Percentiles rank a stretch among this genome's conserved stretches.
phyloP scores from a whole-genome alignment of 768 basidiomycete species.

The Inosperma sp. region DNA sequence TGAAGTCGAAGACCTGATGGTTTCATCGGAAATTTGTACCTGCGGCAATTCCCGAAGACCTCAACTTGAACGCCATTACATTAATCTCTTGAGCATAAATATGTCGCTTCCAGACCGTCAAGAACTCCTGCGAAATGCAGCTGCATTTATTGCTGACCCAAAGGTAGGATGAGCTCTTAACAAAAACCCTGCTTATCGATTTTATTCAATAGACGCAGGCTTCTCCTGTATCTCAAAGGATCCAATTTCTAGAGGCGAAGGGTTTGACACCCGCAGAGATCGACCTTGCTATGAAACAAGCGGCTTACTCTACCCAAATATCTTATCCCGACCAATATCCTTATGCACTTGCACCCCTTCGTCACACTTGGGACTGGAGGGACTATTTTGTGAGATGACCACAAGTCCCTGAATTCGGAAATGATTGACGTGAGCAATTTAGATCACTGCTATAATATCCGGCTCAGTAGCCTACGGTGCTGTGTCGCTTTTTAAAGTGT shows the following conservation, averaged over 20 bases:
- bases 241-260: conserved; percentile 95
- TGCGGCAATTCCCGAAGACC: conserved; percentile 21
- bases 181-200: not conserved
- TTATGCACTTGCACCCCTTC: conserved; percentile 35
- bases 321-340: conserved; percentile 36
- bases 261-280: conserved; percentile 83
- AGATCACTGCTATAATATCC: conserved; percentile 93
- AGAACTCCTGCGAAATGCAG: conserved; percentile 76
- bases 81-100: conserved; percentile 14
- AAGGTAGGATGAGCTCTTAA: conserved; percentile 43
- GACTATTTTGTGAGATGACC: conserved; percentile 82
- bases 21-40: conserved; percentile 19
- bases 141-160: conserved; percentile 80
- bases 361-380: conserved; percentile 83
- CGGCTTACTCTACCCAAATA: conserved; percentile 30
- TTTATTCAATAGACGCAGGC: conserved; percentile 53
- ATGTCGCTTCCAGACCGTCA: conserved; percentile 56
- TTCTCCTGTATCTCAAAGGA: conserved; percentile 75
- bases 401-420: conserved; percentile 11
- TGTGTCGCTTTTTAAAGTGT: conserved; percentile 70
- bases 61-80: conserved; percentile 2
- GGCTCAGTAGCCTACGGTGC: conserved; percentile 82
- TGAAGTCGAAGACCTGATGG: conserved; percentile 23
- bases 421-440: conserved; percentile 9
- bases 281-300: conserved; percentile 73